Base-by-base conservation (phyloP, 129 eudicot species). In the Oenanthe sinensis region DNA sequence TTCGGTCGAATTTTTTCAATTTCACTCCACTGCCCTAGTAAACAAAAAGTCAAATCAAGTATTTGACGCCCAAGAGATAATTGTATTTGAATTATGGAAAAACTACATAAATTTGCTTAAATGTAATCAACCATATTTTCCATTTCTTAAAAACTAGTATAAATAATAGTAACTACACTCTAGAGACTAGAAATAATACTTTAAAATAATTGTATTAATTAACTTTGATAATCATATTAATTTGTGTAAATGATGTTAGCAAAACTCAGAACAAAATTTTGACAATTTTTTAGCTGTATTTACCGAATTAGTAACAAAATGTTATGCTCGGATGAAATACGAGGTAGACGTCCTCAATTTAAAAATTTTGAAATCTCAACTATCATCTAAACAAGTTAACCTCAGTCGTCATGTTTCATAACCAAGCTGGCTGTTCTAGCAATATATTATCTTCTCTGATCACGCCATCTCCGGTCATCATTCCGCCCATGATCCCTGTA, bases 391-490 rank as follows among this genome's bases (percentile, higher is more conserved):
- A 67, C 42, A 14, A 12, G 68, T 15, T 17, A 46, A 40, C 80
- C 47, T 65, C 82, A n/a, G 33, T 68, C 80, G 71, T 22, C 71
- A 58, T 60, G 37, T 28, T 30, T 24, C 36, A 24, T 46, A 16
- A 12, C 42, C 47, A 3, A 30, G 42, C 77, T 73, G 26, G 24
- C 78, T 42, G 46, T 47, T 70, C 20, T 15, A 36, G 67, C 71
- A 48, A 36, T 12, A 15, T 19, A 0, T 84, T 81, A 87, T 83
- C 94, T 86, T 85, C 94, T 85, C 71, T 86, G 43, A n/a, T 86
- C 96, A 47, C 84, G 83, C 93, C 96, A 84, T 82, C 93, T 71
- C 45, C 81, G 77, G 80, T 81, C 81, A 16, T 81, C 96, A 48
- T 81, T 78, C 78, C 85, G 79, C 12, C 82, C 86, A 52, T 14